A percentile compares a stretch with the other conserved stretches of the same genome.
Conservation (phyloP, 257 asterid species). For the Pogostemon cablin region DNA sequence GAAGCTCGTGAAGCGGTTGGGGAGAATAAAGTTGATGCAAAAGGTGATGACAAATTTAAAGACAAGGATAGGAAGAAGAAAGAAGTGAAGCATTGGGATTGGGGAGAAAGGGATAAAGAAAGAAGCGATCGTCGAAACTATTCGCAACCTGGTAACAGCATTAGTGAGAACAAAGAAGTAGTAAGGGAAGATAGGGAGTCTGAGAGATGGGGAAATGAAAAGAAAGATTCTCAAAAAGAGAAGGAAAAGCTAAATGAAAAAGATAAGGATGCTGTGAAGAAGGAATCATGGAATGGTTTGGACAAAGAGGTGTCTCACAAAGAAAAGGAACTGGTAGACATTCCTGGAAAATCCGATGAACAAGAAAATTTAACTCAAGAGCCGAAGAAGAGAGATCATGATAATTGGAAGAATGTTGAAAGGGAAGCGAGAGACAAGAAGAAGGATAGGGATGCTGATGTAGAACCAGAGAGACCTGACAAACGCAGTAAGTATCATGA, state of each 20-base stretch:
- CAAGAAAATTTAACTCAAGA: conserved; percentile 56
- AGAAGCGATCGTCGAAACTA: conserved; percentile 69
- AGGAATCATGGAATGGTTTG: conserved; percentile 67
- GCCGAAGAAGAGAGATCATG: conserved; percentile 71
- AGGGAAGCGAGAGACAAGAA: conserved; percentile 70
- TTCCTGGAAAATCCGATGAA: conserved; percentile 61
- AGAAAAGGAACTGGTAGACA: conserved; percentile 63
- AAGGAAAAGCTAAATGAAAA: conserved; percentile 68
- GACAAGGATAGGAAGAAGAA: conserved; percentile 90
- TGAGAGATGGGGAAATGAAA: conserved; percentile 79
- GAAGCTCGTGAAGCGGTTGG: conserved; percentile 81
- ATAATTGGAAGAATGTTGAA: conserved; percentile 65
- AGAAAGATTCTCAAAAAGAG: conserved; percentile 67
- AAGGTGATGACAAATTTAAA: conserved; percentile 79
- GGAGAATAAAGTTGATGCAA: conserved; percentile 76
- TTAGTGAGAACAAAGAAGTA: conserved; percentile 65
- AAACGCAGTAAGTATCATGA: conserved; percentile 70
- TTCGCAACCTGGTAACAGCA: conserved; percentile 56
- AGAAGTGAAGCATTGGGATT: conserved; percentile 87
- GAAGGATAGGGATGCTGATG: conserved; percentile 81
- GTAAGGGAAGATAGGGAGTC: conserved; percentile 75
- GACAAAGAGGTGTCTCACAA: conserved; percentile 63
- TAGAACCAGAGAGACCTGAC: conserved; percentile 77
- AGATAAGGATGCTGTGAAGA: conserved; percentile 74
- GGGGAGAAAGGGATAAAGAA: conserved; percentile 93